Evolutionary conservation across 2,329 filamentous ascomycete species (phyloP).

Genomic region (Tolypocladium cylindrosporum): DNA sequence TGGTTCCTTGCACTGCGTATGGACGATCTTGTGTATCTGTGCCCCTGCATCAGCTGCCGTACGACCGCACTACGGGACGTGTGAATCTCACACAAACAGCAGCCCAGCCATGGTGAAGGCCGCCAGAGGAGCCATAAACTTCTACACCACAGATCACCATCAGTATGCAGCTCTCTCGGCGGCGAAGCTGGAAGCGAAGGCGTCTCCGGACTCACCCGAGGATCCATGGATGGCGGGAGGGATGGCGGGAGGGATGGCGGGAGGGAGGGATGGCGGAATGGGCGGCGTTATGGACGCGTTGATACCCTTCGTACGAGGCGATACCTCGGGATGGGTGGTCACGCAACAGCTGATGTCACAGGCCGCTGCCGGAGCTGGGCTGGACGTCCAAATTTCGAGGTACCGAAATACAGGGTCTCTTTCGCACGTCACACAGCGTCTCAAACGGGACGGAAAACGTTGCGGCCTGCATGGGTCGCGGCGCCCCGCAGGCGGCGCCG

Average conservation of each 20-base stretch:
- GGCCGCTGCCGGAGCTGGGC: not conserved
- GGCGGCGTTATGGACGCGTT: not conserved
- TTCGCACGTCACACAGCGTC: not conserved
- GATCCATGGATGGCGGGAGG: constrained; percentile 12
- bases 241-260: not conserved
- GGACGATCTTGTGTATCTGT: constrained; percentile 30
- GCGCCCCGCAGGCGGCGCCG: not conserved
- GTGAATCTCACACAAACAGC: constrained; percentile 31
- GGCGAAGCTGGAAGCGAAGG: not conserved
- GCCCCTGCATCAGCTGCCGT: not conserved
- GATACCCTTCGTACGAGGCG: not conserved
- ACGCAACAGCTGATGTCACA: not conserved
- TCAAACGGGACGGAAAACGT: not conserved
- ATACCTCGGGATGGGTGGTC: not conserved
- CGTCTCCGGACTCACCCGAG: constrained; percentile 12
- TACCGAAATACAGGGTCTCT: not conserved
- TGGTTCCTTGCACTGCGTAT: constrained; percentile 27
- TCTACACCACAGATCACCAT: constrained; percentile 15
- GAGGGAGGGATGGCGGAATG: not conserved
- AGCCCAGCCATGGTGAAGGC: constrained; percentile 45
- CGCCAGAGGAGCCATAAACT: constrained; percentile 37
- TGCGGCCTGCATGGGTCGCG: not conserved
- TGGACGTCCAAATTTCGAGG: not conserved
- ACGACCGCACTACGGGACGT: not conserved
- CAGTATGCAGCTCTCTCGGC: not conserved